Evolutionary conservation across 805 yeast species (phyloP).

Genomic region (Lipomyces orientalis): DNA sequence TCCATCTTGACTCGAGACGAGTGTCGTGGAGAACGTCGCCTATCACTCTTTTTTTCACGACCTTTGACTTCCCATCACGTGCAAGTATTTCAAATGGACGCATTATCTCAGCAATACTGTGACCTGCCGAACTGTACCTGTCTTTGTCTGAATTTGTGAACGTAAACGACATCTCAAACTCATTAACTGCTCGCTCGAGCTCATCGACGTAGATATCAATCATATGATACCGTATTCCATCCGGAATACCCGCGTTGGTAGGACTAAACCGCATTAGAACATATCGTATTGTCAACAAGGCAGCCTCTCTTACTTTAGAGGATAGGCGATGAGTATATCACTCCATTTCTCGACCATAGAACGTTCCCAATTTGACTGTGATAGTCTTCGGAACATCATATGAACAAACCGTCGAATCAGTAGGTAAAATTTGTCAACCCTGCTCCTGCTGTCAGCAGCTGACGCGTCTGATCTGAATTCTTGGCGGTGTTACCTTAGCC

Average conservation of each 20-base stretch:
- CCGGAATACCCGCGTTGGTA: slow-evolving; percentile 55
- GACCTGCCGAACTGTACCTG: slow-evolving; percentile 42
- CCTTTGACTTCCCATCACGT: slow-evolving; percentile 58
- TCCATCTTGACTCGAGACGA: slow-evolving; percentile 71
- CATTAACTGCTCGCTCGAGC: slow-evolving; percentile 64
- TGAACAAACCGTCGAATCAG: slow-evolving; percentile 77
- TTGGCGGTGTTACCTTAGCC: slow-evolving; percentile 19
- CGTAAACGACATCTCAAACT: not conserved
- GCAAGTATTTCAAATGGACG: slow-evolving; percentile 64
- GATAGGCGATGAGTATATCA: slow-evolving; percentile 48
- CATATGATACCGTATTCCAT: slow-evolving; percentile 82
- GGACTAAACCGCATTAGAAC: slow-evolving; percentile 13
- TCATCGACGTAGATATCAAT: slow-evolving; percentile 86
- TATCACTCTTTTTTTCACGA: slow-evolving; percentile 65
- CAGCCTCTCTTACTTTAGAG: slow-evolving; percentile 46
- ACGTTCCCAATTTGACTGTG: slow-evolving; percentile 60
- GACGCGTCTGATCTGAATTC: not conserved
- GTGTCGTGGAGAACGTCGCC: slow-evolving; percentile 70
- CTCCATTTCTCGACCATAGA: slow-evolving; percentile 55
- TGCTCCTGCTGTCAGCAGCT: slow-evolving; percentile 41
- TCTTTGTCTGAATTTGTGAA: slow-evolving; percentile 39
- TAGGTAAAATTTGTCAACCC: slow-evolving; percentile 85
- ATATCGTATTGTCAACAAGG: not conserved
- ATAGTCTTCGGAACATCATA: slow-evolving; percentile 65
- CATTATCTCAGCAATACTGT: slow-evolving; percentile 53